Percentiles rank a stretch among this genome's conserved stretches.
These are phyloP conservation scores for Umbilicus rupestris DNA, from an alignment of 164 flowering plant genomes.

Conservation along the genomic window DNA sequence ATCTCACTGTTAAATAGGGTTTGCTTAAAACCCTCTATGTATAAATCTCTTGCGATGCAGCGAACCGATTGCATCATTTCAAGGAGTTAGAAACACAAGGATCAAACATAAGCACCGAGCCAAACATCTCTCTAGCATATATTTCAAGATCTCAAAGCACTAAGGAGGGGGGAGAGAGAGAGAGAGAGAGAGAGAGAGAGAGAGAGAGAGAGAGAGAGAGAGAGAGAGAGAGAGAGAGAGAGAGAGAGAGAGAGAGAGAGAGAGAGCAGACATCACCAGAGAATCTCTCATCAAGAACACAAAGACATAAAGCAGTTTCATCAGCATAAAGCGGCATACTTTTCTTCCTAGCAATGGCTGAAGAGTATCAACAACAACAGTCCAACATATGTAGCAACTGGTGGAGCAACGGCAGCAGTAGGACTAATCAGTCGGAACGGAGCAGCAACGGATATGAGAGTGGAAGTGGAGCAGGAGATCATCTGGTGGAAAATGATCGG, in stretches of 20 bases:
- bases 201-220: too few species aligned
- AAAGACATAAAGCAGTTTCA: constrained; percentile 8
- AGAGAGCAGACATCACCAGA: not conserved
- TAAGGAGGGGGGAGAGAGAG: not conserved
- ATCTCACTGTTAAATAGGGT: not conserved
- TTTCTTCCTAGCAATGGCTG: not conserved
- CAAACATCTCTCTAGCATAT: not conserved
- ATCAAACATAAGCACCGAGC: not conserved
- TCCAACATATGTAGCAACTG: not conserved
- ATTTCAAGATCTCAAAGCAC: not conserved
- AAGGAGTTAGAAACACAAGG: not conserved
- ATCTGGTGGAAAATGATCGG: not conserved
- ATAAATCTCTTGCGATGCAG: not conserved
- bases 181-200: too few species aligned
- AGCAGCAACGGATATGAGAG: constrained; percentile 2
- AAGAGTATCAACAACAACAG: constrained; percentile 7
- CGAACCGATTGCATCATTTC: not conserved
- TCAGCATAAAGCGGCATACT: constrained; percentile 5
- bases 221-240: too few species aligned
- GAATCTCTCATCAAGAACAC: constrained; percentile 7
- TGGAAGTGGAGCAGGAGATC: not conserved
- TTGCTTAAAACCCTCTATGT: not conserved
- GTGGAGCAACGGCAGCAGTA: not conserved
- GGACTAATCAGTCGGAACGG: not conserved
- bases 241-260: not conserved